Percentiles rank a stretch among this genome's conserved stretches.
These are phyloP conservation scores for Lichtheimia corymbifera DNA, from an alignment of 371 early-diverging fungal species.

Conservation along the genomic window DNA sequence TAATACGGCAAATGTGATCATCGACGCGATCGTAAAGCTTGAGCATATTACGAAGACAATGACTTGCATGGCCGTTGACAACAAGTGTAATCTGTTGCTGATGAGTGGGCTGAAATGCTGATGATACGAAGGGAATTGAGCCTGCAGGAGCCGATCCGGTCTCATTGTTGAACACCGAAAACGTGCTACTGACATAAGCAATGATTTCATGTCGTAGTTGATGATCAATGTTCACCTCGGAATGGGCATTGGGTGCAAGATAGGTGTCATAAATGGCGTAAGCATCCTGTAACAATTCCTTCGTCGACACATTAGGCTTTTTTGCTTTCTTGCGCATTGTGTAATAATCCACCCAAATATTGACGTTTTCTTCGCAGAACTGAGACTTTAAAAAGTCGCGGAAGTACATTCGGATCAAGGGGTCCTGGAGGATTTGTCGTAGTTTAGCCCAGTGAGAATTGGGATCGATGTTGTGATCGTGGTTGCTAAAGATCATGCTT, in stretches of 20 bases:
- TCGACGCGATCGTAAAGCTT: conserved; percentile 64
- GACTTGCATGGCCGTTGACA: conserved; percentile 27
- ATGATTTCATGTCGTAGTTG: conserved; percentile 41
- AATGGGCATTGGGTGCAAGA: conserved; percentile 51
- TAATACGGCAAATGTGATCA: conserved; percentile 71
- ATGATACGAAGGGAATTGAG: conserved; percentile 30
- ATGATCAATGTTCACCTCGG: conserved; percentile 61
- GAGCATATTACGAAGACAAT: conserved; percentile 40
- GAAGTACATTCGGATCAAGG: conserved; percentile 57
- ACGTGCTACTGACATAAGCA: conserved; percentile 14
- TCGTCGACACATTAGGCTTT: conserved; percentile 19
- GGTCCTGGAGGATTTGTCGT: conserved; percentile 59
- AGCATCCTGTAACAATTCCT: conserved; percentile 56
- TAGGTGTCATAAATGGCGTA: conserved; percentile 62
- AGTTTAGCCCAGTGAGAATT: conserved; percentile 26
- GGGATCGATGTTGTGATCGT: conserved; percentile 4
- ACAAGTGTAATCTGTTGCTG: conserved; percentile 34
- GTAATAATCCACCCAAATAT: conserved; percentile 56
- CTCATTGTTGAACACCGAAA: conserved; percentile 9
- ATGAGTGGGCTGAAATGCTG: conserved; percentile 18
- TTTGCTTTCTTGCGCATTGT: conserved; percentile 28
- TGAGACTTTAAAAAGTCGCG: conserved; percentile 63
- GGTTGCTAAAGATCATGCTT: conserved; percentile 4
- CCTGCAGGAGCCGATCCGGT: conserved; percentile 19
- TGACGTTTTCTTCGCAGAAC: conserved; percentile 59